phyloP scores from a whole-genome alignment of 2,329 filamentous ascomycete genomes.

The Furcasterigmium sp. region DNA sequence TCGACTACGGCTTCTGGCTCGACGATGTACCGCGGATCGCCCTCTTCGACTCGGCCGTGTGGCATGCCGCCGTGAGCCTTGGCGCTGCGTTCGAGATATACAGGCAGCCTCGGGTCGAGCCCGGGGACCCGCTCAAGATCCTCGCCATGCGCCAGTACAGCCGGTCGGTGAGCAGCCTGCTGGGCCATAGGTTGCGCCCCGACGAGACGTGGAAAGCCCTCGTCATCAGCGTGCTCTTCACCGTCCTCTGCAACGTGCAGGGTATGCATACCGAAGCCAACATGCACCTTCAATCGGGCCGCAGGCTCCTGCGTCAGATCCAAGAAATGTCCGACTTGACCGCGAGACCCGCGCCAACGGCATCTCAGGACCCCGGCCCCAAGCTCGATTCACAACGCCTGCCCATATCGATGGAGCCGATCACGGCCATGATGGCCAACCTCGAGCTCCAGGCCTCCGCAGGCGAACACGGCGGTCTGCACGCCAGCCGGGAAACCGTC shows the following conservation, averaged over 20 bases:
- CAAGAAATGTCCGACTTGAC: not conserved
- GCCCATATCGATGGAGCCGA: conserved; percentile 1
- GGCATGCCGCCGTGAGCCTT: conserved; percentile 16
- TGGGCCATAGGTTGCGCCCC: conserved; percentile 1
- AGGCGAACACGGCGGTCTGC: conserved; percentile 1
- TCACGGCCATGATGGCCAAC: conserved; percentile 2
- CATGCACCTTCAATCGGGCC: conserved; percentile 8
- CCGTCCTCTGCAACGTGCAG: conserved; percentile 13
- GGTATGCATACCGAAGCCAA: conserved; percentile 9
- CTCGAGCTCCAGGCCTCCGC: conserved; percentile 4
- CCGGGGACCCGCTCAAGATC: not conserved
- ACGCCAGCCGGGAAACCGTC: not conserved
- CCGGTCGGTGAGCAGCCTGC: conserved; percentile 9
- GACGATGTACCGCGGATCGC: conserved; percentile 9
- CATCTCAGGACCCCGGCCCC: not conserved
- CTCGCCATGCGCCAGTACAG: conserved; percentile 13
- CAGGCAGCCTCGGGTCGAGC: not conserved
- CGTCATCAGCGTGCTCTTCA: conserved; percentile 14
- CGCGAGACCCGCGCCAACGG: not conserved
- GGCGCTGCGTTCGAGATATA: conserved; percentile 11
- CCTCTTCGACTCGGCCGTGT: conserved; percentile 13
- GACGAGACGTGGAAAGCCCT: conserved; percentile 8
- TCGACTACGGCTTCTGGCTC: conserved; percentile 16
- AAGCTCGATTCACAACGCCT: not conserved
- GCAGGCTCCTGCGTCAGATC: conserved; percentile 7